Conservation (phyloP, 1,139 yeast species). For the Taphrina populina region DNA sequence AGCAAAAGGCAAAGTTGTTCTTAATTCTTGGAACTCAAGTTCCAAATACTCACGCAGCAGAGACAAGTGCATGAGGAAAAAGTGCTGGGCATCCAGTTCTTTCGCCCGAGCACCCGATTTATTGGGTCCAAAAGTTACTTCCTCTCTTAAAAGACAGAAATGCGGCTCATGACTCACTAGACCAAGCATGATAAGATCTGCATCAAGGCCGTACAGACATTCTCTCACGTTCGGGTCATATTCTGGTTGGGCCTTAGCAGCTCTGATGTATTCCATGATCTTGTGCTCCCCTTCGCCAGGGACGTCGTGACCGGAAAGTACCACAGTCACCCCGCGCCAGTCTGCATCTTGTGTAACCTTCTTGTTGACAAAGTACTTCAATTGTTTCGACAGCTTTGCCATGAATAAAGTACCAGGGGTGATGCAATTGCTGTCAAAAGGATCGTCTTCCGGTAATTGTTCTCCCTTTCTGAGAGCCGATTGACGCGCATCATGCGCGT, state of each 20-base stretch:
- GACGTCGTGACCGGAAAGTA: constrained; percentile 91
- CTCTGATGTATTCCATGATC: constrained; percentile 88
- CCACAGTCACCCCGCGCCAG: constrained; percentile 81
- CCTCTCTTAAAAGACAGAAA: constrained; percentile 90
- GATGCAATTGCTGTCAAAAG: constrained; percentile 85
- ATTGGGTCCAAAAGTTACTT: constrained; percentile 76
- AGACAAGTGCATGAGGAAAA: constrained; percentile 78
- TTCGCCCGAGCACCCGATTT: constrained; percentile 50
- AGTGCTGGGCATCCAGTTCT: constrained; percentile 70
- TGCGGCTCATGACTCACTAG: constrained; percentile 96
- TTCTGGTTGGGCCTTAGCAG: constrained; percentile 78
- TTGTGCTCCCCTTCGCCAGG: constrained; percentile 99
- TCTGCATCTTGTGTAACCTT: constrained; percentile 83
- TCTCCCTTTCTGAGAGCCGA: constrained; percentile 65
- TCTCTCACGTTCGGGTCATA: constrained; percentile 88
- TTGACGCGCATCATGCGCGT: constrained; percentile 70
- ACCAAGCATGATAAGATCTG: constrained; percentile 94
- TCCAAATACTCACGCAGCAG: constrained; percentile 86
- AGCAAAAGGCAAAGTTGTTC: constrained; percentile 58
- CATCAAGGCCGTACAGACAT: constrained; percentile 95
- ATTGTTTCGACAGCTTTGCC: constrained; percentile 79
- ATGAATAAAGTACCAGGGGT: constrained; percentile 99
- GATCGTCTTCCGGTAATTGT: constrained; percentile 60
- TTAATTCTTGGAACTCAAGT: constrained; percentile 75
- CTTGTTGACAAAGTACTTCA: constrained; percentile 86